Evolutionary conservation across 176 grass and related monocot genomes (phyloP), one percentile per base, ranked within the genome.

Genomic region (Triticum aestivum): DNA sequence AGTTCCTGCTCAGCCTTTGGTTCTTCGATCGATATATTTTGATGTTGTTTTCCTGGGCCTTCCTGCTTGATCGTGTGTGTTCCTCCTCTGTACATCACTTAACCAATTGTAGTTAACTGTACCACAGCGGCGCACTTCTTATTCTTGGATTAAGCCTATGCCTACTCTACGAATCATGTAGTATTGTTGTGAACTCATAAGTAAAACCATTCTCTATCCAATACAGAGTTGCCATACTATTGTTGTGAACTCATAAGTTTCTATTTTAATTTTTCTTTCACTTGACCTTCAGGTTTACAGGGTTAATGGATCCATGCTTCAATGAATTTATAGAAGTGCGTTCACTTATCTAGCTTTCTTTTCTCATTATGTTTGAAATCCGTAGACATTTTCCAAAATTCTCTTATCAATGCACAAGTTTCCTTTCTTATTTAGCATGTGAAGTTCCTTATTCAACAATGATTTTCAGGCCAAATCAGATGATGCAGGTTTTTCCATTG

Each of bases 401-500:
- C 5, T 51, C 11, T 51, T 51, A 4, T 5, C 13, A 45, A 45
- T 45, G 44, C 44, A 45, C 11, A 5, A 23, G 11, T 34, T 75
- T 59, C 42, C 52, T 41, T 69, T 83, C 8, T 49, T 75, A 10
- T 78, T 37, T 35, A 70, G 47, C 24, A 7, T 35, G 66, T 67
- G 8, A 7, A 52, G 32, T 72, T 17, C 10, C 49, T 89, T 44
- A 69, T 61, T 41, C 52, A 71, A 21, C 10, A n/a, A 6, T 82
- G 2, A 79, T 90, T 83, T 79, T 82, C 85, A 97, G 95, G 89
- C 85, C 82, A 98, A 98, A 84, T 88, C 89, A 27, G 78, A 85
- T 54, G 89, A 87, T 85, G 91, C 95, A 81, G 95, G 95, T 80
- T 98, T 95, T 85, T 95, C 95, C 35, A 64, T 77, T 66, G 89